A percentile compares a stretch with the other conserved stretches of the same genome.
These are phyloP conservation scores for Apiospora rasikravindrae DNA, from an alignment of 2,329 filamentous ascomycete species.

Conservation along the genomic window DNA sequence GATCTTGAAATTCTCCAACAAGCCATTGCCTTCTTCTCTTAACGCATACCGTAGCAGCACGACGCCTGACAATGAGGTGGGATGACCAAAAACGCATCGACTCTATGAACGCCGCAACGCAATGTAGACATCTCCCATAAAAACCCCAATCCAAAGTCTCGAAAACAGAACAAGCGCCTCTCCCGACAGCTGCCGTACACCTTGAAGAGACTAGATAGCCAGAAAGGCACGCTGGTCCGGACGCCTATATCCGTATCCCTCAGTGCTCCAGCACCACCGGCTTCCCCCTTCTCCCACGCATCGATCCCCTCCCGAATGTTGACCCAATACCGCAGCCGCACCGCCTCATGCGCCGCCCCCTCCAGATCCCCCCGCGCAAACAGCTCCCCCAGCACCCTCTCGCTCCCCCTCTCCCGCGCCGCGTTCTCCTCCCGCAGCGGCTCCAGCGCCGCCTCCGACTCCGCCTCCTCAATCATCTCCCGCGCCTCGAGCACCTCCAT, in stretches of 20 bases:
- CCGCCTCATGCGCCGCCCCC: slow-evolving; percentile 71
- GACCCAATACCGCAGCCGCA: slow-evolving; percentile 86
- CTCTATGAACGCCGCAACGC: neutral
- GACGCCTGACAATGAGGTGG: too few relatives aligned
- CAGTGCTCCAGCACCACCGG: slow-evolving; percentile 59
- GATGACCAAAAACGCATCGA: neutral
- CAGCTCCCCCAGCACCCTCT: slow-evolving; percentile 64
- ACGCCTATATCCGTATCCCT: neutral
- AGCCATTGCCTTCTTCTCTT: neutral
- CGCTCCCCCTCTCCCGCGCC: slow-evolving; percentile 66
- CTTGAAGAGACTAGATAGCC: neutral
- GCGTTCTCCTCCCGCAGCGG: slow-evolving; percentile 70
- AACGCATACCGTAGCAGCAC: neutral
- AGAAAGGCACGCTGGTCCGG: too few relatives aligned
- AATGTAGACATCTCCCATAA: neutral
- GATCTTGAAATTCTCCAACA: neutral
- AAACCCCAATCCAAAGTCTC: neutral
- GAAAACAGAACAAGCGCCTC: neutral
- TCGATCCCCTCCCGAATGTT: slow-evolving; percentile 82
- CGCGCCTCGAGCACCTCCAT: slow-evolving; percentile 81
- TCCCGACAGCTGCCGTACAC: too few relatives aligned
- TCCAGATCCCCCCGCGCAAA: slow-evolving; percentile 72
- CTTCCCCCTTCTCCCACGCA: slow-evolving; percentile 85
- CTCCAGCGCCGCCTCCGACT: slow-evolving; percentile 67
- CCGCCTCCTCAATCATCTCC: slow-evolving; percentile 75